Base-by-base conservation (phyloP, 2,329 filamentous ascomycete species). In the Alternaria alternata region DNA sequence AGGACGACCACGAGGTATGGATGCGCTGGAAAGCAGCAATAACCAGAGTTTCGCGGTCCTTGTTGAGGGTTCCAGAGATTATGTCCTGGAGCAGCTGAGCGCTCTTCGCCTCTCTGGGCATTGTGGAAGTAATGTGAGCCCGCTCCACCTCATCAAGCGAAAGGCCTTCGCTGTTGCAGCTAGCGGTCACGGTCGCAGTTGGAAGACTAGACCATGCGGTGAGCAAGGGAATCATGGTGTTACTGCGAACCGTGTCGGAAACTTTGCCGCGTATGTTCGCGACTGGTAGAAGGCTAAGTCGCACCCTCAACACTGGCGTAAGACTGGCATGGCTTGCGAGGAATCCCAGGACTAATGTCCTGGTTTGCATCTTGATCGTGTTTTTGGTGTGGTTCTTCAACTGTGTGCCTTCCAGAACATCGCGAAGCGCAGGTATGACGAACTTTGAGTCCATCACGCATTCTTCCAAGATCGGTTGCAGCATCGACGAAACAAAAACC, bases 391-490 rank as follows among this genome's bases (percentile, higher is more conserved):
- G 67, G 8, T 44, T 56, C 24, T 76, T 68, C 3, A 65, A 82
- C 18, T 82, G 80, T 46, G 80, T 80, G 54, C 86, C 86, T 66
- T 89, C 87, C 11, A 95, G 75, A 0, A 84, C 79, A 32, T 82
- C 84, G 61, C 86, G 84, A 5, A 97, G 76, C 3, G 89, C 85
- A 20, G 86, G 86, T 26, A 85, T 81, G 44, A 97, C 84, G 62
- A 95, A 89, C 28, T 85, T 86, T 4, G 87, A 81, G 73, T 98
- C 93, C 66, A 97, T 86, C 4, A 94, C 85, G 71, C 90, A 96
- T 78, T 97, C 95, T 78, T 97, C 94, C 9, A 97, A 80, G 2
- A 86, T 87, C 0, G 92, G 92, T 20, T 92, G 77, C n/a, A 97
- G 79, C 38, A 91, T 83, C 20, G 87, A 84, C 1, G 95, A 20